Conservation (phyloP, 306 rosid genomes). For the Geum urbanum region DNA sequence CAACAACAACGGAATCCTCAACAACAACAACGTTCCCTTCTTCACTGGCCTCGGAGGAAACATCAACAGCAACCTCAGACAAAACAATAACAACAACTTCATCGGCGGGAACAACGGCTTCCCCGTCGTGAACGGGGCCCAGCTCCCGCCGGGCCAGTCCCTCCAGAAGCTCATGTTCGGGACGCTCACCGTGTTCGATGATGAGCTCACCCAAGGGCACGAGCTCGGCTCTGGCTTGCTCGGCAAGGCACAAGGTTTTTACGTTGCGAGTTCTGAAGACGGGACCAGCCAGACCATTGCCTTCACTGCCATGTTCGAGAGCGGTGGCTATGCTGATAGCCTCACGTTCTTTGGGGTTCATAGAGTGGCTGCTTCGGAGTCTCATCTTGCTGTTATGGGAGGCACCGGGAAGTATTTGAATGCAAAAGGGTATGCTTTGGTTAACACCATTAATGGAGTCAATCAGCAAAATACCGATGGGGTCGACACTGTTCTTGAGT, state of each 20-base stretch:
- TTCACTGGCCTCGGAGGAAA: slow-evolving; percentile 74
- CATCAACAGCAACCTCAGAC: slow-evolving; percentile 36
- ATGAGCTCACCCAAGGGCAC: slow-evolving; percentile 71
- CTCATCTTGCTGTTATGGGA: slow-evolving; percentile 77
- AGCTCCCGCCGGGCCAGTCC: slow-evolving; percentile 51
- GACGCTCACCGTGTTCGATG: slow-evolving; percentile 71
- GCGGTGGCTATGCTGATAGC: slow-evolving; percentile 60
- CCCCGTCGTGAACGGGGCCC: slow-evolving; percentile 40
- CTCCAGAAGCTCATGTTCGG: slow-evolving; percentile 68
- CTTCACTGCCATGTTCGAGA: slow-evolving; percentile 67
- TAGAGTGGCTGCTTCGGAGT: slow-evolving; percentile 53
- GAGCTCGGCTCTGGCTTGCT: slow-evolving; percentile 69
- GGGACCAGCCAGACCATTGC: slow-evolving; percentile 76
- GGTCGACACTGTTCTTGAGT: slow-evolving; percentile 51
- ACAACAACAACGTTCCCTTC: slow-evolving; percentile 85
- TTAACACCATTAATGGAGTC: slow-evolving; percentile 49
- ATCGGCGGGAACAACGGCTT: slow-evolving; percentile 42
- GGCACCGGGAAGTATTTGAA: slow-evolving; percentile 76
- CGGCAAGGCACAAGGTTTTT: slow-evolving; percentile 83
- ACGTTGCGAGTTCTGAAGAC: slow-evolving; percentile 61
- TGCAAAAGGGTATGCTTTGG: slow-evolving; percentile 56
- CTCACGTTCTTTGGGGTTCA: slow-evolving; percentile 78
- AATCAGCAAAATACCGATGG: slow-evolving; percentile 56
- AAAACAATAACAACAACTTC: slow-evolving; percentile 40
- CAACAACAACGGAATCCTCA: slow-evolving; percentile 58